A percentile compares a stretch with the other conserved stretches of the same genome.
phyloP scores from a whole-genome alignment of 495 filamentous ascomycete genomes.

The Hyaloscypha finlandica region DNA sequence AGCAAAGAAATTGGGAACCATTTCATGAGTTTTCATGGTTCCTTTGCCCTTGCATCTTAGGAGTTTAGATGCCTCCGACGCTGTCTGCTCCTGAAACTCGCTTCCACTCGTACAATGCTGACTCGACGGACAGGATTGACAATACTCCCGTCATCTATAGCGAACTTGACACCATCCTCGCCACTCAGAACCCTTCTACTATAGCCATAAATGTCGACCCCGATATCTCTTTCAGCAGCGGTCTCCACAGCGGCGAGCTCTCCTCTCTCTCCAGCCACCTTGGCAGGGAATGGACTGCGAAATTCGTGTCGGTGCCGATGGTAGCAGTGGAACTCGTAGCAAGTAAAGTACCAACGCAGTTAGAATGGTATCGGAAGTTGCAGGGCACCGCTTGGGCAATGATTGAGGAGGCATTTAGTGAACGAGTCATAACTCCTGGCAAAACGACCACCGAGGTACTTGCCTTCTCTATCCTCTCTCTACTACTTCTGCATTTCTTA shows the following conservation, averaged over 20 bases:
- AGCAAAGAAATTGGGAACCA: neutral
- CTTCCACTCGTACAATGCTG: slow-evolving; percentile 4
- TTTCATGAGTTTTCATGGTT: neutral
- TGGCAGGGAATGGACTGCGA: slow-evolving; percentile 37
- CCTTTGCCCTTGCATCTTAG: neutral
- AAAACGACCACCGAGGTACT: slow-evolving; percentile 43
- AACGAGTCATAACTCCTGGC: slow-evolving; percentile 43
- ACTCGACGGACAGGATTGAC: slow-evolving; percentile 42
- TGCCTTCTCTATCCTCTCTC: neutral
- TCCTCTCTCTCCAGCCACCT: slow-evolving; percentile 35
- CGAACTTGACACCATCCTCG: slow-evolving; percentile 36
- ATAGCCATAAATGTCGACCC: slow-evolving; percentile 46
- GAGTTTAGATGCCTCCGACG: neutral
- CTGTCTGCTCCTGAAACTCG: neutral
- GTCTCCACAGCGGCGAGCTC: slow-evolving; percentile 47
- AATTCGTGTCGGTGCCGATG: slow-evolving; percentile 43
- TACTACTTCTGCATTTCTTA: neutral
- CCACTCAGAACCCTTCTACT: slow-evolving; percentile 32
- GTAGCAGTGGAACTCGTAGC: slow-evolving; percentile 47
- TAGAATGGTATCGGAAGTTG: slow-evolving; percentile 44
- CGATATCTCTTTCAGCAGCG: slow-evolving; percentile 44
- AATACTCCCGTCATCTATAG: slow-evolving; percentile 44
- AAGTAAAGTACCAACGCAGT: slow-evolving; percentile 41
- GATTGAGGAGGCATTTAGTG: slow-evolving; percentile 48
- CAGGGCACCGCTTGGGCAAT: slow-evolving; percentile 50